Percentiles rank a stretch among this genome's conserved stretches.
Evolutionary conservation across 225 moss, liverwort and hornwort genomes (phyloP).

Genomic region (Takakia lepidozioides): DNA sequence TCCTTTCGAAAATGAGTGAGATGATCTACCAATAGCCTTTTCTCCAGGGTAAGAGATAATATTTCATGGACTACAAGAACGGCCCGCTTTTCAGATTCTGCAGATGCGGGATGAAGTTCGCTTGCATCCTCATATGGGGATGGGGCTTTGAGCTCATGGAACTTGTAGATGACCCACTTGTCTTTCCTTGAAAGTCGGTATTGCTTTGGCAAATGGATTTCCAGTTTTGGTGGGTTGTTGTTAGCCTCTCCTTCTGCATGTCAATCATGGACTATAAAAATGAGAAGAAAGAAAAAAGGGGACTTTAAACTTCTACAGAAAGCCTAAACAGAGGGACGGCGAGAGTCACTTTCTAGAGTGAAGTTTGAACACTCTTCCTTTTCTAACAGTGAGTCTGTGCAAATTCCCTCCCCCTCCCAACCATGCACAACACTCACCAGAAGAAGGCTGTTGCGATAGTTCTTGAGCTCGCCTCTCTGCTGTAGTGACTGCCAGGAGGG

Average conservation of each 20-base stretch:
- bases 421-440: slow-evolving; percentile 15
- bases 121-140: slow-evolving; percentile 82
- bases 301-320: too few species aligned
- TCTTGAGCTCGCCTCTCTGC: slow-evolving; percentile 43
- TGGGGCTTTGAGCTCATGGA: slow-evolving; percentile 67
- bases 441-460: slow-evolving; percentile 15
- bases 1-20: slow-evolving; percentile 95
- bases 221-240: slow-evolving; percentile 48
- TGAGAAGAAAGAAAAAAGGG: too few species aligned
- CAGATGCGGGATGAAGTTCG: slow-evolving; percentile 49
- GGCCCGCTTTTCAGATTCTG: slow-evolving; percentile 81
- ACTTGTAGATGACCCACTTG: slow-evolving; percentile 71
- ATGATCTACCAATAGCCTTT: slow-evolving; percentile 80
- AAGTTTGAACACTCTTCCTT: too few species aligned
- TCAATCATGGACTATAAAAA: not conserved
- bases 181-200: slow-evolving; percentile 87
- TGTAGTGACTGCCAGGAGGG: slow-evolving; percentile 61
- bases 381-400: too few species aligned
- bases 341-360: too few species aligned
- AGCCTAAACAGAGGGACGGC: too few species aligned
- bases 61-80: slow-evolving; percentile 67
- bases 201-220: slow-evolving; percentile 69
- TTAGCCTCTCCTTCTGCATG: slow-evolving; percentile 29
- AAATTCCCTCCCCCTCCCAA: slow-evolving; percentile 1
- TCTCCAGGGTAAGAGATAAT: slow-evolving; percentile 78